Evolutionary conservation across 2,329 filamentous ascomycete genomes (phyloP).

Genomic region (Pyricularia grisea): DNA sequence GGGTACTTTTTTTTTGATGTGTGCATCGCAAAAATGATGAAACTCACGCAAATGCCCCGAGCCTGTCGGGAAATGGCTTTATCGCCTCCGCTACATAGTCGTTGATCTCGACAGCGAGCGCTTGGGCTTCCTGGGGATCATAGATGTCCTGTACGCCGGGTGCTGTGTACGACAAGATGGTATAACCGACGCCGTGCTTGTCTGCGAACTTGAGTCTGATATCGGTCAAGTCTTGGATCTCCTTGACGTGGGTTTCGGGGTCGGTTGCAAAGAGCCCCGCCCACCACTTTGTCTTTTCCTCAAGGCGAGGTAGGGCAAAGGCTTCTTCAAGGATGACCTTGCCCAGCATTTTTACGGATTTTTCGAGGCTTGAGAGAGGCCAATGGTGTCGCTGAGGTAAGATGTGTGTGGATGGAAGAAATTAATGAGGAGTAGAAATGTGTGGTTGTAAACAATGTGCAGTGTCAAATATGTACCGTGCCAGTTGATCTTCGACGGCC

Average conservation of each 20-base stretch:
- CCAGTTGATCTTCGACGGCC: no score
- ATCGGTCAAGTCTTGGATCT: constrained; percentile 36
- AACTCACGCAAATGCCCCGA: constrained; percentile 10
- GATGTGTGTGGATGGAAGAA: neutral
- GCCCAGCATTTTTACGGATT: constrained; percentile 35
- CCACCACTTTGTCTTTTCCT: constrained; percentile 52
- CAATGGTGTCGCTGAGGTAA: no score
- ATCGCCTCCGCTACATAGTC: constrained; percentile 19
- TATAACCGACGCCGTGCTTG: constrained; percentile 27
- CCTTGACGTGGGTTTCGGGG: constrained; percentile 44
- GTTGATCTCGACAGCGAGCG: constrained; percentile 19
- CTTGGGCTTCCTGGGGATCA: constrained; percentile 15
- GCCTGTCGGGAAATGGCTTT: constrained; percentile 18
- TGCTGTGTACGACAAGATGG: constrained; percentile 23
- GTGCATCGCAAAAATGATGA: no score
- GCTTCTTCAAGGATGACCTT: constrained; percentile 56
- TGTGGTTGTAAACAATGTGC: neutral
- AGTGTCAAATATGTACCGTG: neutral
- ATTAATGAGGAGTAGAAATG: neutral
- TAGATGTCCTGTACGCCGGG: constrained; percentile 21
- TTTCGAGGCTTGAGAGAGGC: no score
- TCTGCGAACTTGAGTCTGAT: constrained; percentile 32
- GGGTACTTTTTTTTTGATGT: neutral
- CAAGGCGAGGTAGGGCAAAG: constrained; percentile 48
- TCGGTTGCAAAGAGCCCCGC: constrained; percentile 50